A percentile compares a stretch with the other conserved stretches of the same genome.
phyloP scores from a whole-genome alignment of 2,329 filamentous ascomycete genomes.

The Coniochaeta sp. region DNA sequence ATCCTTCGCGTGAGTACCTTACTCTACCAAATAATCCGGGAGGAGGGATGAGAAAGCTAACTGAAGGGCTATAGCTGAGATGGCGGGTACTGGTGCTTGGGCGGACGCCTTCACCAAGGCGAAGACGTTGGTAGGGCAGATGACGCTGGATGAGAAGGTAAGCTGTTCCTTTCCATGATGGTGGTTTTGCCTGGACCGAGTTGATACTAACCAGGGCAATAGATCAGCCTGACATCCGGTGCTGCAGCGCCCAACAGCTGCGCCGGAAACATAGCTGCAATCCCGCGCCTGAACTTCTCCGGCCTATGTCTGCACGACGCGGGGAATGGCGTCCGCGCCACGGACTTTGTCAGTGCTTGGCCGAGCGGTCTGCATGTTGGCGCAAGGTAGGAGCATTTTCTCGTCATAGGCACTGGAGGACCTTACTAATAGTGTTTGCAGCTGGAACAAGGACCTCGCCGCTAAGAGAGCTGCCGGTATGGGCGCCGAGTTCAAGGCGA shows the following conservation, averaged over 20 bases:
- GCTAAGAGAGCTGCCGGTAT: conserved; percentile 64
- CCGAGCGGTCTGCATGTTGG: conserved; percentile 33
- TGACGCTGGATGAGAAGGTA: conserved; percentile 71
- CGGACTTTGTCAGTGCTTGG: conserved; percentile 35
- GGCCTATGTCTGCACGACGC: conserved; percentile 39
- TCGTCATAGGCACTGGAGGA: too few species aligned
- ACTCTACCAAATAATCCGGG: neutral
- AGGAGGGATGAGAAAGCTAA: conserved; percentile 5
- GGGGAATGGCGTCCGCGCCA: conserved; percentile 33
- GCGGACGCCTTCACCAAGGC: conserved; percentile 60
- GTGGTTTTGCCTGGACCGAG: too few species aligned
- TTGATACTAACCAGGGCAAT: neutral
- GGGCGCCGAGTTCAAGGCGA: conserved; percentile 67
- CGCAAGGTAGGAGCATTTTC: conserved; percentile 22
- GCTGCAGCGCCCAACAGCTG: conserved; percentile 47
- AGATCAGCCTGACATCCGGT: conserved; percentile 68
- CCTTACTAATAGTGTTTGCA: too few species aligned
- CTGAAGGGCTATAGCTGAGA: conserved; percentile 28
- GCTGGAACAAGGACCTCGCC: conserved; percentile 67
- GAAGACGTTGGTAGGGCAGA: conserved; percentile 57
- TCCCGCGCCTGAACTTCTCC: conserved; percentile 31
- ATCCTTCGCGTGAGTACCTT: conserved; percentile 39
- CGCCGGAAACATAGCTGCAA: conserved; percentile 33
- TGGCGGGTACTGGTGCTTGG: conserved; percentile 61
- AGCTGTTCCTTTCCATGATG: too few species aligned